These are phyloP conservation scores for Secale cereale DNA, from an alignment of 176 grass and related monocot species.

Conservation along the genomic window DNA sequence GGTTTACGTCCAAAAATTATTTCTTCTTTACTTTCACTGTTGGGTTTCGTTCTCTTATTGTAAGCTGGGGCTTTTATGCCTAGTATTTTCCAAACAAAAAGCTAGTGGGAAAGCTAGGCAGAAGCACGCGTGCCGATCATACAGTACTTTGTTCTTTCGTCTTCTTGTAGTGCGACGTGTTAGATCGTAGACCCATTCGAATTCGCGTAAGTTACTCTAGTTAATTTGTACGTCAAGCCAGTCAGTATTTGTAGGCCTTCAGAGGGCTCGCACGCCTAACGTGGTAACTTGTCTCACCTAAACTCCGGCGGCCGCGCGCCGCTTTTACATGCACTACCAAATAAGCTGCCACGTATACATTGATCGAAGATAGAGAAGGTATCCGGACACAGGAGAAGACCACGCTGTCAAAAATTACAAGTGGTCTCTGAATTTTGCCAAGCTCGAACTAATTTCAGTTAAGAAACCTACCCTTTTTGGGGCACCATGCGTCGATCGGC, in stretches of 20 bases:
- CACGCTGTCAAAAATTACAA: not conserved
- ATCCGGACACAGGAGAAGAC: not conserved
- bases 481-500: not conserved
- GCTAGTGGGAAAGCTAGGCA: conserved; percentile 12
- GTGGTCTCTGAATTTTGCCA: too few relatives aligned
- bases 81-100: not conserved
- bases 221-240: not conserved
- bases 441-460: too few relatives aligned
- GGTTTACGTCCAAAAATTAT: too few relatives aligned
- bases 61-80: not conserved
- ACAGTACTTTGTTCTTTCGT: not conserved
- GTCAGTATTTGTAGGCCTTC: conserved; percentile 54
- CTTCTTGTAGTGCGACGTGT: not conserved
- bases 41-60: not conserved
- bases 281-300: conserved; percentile 13
- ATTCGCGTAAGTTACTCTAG: not conserved
- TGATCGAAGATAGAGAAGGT: not conserved
- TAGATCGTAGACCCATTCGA: not conserved
- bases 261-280: conserved; percentile 9
- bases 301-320: conserved; percentile 34
- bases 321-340: conserved; percentile 27
- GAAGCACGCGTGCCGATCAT: not conserved
- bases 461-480: not conserved
- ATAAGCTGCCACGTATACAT: not conserved
- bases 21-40: too few relatives aligned